Percentiles rank a stretch among this genome's conserved stretches.
These are phyloP conservation scores for Cinnamomum micranthum DNA, from an alignment of 164 flowering plant species.

Conservation along the genomic window DNA sequence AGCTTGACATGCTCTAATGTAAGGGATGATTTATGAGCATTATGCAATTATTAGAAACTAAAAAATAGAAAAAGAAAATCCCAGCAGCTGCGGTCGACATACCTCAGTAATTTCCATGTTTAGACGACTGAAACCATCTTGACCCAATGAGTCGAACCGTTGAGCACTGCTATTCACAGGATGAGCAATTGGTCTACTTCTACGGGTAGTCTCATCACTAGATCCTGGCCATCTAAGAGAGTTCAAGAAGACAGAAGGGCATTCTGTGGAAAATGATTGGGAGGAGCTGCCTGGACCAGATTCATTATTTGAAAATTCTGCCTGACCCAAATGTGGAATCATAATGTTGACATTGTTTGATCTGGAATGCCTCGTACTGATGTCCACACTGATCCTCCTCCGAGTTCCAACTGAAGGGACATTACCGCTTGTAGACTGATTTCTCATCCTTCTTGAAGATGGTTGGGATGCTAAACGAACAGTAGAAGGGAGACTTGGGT, in stretches of 20 bases:
- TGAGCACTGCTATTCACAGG: slow-evolving; percentile 34
- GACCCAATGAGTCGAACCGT: slow-evolving; percentile 32
- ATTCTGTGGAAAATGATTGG: slow-evolving; percentile 25
- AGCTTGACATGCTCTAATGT: too few species aligned
- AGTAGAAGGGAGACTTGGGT: slow-evolving; percentile 26
- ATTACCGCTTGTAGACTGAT: slow-evolving; percentile 25
- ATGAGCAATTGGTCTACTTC: slow-evolving; percentile 24
- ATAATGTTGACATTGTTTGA: slow-evolving; percentile 28
- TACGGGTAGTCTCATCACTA: slow-evolving; percentile 30
- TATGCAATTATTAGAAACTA: not conserved
- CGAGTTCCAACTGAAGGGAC: slow-evolving; percentile 47
- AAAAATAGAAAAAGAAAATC: not conserved
- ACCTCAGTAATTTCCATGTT: slow-evolving; percentile 81
- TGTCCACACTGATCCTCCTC: slow-evolving; percentile 32
- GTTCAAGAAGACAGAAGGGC: slow-evolving; percentile 18
- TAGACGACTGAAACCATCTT: slow-evolving; percentile 41
- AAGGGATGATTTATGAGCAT: not conserved
- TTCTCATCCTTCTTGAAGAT: slow-evolving; percentile 39
- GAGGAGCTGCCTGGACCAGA: slow-evolving; percentile 24
- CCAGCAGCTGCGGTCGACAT: not conserved
- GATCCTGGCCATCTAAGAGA: slow-evolving; percentile 29
- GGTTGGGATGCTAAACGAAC: slow-evolving; percentile 25
- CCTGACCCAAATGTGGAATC: slow-evolving; percentile 21
- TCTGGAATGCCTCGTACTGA: slow-evolving; percentile 35
- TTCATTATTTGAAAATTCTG: slow-evolving; percentile 21